phyloP scores from a whole-genome alignment of 1,284 basidiomycete species.

The Clitocybe nebularis region DNA sequence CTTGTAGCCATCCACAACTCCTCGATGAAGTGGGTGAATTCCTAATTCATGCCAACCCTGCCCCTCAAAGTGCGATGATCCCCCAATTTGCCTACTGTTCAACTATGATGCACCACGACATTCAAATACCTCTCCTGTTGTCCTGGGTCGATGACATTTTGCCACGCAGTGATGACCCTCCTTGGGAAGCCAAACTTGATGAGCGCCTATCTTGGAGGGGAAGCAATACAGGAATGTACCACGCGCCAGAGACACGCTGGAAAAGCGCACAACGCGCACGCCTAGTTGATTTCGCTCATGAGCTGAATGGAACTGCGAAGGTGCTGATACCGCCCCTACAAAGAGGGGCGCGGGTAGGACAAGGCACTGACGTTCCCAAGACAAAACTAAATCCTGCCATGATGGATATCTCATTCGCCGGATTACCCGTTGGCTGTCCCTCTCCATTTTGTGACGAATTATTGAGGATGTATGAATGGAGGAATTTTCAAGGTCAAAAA shows the following conservation, averaged over 20 bases:
- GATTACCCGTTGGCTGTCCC: conserved; percentile 44
- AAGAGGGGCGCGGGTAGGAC: conserved; percentile 8
- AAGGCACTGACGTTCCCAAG: conserved; percentile 13
- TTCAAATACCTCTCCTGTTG: conserved; percentile 41
- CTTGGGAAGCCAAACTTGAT: conserved; percentile 54
- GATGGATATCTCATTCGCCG: conserved; percentile 54
- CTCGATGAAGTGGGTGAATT: conserved; percentile 52
- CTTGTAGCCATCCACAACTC: conserved; percentile 50
- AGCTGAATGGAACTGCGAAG: conserved; percentile 27
- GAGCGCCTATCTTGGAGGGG: conserved; percentile 63
- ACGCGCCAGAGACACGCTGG: conserved; percentile 30
- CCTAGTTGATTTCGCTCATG: conserved; percentile 29
- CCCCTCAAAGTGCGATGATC: conserved; percentile 37
- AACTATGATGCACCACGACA: conserved; percentile 54
- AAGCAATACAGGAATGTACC: conserved; percentile 58
- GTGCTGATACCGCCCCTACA: conserved; percentile 24
- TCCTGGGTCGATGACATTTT: conserved; percentile 33
- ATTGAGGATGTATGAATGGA: conserved; percentile 44
- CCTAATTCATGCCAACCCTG: conserved; percentile 39
- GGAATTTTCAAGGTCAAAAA: conserved; percentile 32
- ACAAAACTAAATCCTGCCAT: conserved; percentile 16
- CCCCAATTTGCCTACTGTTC: conserved; percentile 56
- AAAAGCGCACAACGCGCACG: conserved; percentile 32
- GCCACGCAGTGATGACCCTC: conserved; percentile 41
- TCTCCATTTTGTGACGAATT: conserved; percentile 31